phyloP scores from a whole-genome alignment of 345 rosid species.

The Citrus australasica region DNA sequence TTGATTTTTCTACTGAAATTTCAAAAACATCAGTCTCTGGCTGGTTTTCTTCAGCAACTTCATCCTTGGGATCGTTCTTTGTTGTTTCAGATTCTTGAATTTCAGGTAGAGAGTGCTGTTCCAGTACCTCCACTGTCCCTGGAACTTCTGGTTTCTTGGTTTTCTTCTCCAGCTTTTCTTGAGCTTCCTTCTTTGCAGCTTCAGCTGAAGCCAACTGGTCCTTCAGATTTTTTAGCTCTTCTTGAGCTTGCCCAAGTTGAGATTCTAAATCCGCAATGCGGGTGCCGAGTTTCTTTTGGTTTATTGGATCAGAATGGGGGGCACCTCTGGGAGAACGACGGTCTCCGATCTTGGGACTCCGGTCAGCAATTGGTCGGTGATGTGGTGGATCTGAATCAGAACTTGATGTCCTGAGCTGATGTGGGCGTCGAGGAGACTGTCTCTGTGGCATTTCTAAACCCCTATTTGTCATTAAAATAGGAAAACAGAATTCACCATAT shows the following conservation, averaged over 20 bases:
- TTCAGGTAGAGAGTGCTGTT: slow-evolving; percentile 20
- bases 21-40: slow-evolving; percentile 74
- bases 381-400: slow-evolving; percentile 50
- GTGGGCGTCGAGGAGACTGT: slow-evolving; percentile 62
- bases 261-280: slow-evolving; percentile 84
- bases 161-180: slow-evolving; percentile 57
- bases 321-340: slow-evolving; percentile 78
- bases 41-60: slow-evolving; percentile 33
- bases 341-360: slow-evolving; percentile 68
- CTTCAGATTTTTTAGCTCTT: slow-evolving; percentile 72
- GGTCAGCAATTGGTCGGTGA: slow-evolving; percentile 51
- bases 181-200: slow-evolving; percentile 82
- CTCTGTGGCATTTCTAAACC: slow-evolving; percentile 71
- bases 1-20: slow-evolving; percentile 50
- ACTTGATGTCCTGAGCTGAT: slow-evolving; percentile 52
- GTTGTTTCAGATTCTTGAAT: slow-evolving; percentile 21
- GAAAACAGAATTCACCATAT: background rate
- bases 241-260: slow-evolving; percentile 94
- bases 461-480: slow-evolving; percentile 25
- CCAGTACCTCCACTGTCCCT: slow-evolving; percentile 8
- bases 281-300: slow-evolving; percentile 79
- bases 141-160: slow-evolving; percentile 34
- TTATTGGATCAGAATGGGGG: slow-evolving; percentile 50
- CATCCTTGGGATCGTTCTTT: slow-evolving; percentile 27
- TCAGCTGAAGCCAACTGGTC: slow-evolving; percentile 72